phyloP scores from a whole-genome alignment of 805 yeast genomes.

The Grigorovia transvaalensis region DNA sequence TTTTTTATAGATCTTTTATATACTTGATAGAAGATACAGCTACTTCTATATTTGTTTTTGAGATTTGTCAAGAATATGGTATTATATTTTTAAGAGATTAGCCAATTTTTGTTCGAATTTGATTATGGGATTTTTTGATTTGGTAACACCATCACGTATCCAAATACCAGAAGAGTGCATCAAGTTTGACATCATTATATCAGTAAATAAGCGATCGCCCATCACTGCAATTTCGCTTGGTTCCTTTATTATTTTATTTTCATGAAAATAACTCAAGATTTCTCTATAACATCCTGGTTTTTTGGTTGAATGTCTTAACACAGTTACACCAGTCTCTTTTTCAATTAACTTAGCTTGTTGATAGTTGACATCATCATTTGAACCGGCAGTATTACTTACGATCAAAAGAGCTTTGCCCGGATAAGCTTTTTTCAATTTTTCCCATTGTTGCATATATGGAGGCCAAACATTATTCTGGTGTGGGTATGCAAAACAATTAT shows the following conservation, averaged over 20 bases:
- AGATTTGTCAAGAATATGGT: not conserved
- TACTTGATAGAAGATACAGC: too few species aligned
- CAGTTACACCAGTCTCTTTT: slow-evolving; percentile 53
- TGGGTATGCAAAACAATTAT: slow-evolving; percentile 86
- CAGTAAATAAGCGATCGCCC: slow-evolving; percentile 89
- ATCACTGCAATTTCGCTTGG: slow-evolving; percentile 70
- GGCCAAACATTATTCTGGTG: slow-evolving; percentile 76
- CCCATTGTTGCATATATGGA: slow-evolving; percentile 50
- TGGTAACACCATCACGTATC: slow-evolving; percentile 63
- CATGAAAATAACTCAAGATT: slow-evolving; percentile 47
- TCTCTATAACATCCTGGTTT: slow-evolving; percentile 76
- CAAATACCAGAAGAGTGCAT: slow-evolving; percentile 85
- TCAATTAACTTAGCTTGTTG: slow-evolving; percentile 56
- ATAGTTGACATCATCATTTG: slow-evolving; percentile 55
- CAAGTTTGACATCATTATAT: slow-evolving; percentile 84
- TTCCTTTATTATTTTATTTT: slow-evolving; percentile 33
- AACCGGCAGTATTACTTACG: slow-evolving; percentile 91
- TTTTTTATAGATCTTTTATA: too few species aligned
- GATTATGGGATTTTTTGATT: slow-evolving; percentile 28
- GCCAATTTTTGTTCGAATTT: slow-evolving; percentile 14
- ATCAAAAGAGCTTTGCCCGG: slow-evolving; percentile 59
- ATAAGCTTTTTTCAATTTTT: slow-evolving; percentile 39
- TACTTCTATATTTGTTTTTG: too few species aligned
- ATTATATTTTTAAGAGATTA: not conserved
- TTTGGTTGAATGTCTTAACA: slow-evolving; percentile 60